These are phyloP conservation scores for Rhizodiscina lignyota DNA, from an alignment of 495 filamentous ascomycete genomes.

Conservation along the genomic window DNA sequence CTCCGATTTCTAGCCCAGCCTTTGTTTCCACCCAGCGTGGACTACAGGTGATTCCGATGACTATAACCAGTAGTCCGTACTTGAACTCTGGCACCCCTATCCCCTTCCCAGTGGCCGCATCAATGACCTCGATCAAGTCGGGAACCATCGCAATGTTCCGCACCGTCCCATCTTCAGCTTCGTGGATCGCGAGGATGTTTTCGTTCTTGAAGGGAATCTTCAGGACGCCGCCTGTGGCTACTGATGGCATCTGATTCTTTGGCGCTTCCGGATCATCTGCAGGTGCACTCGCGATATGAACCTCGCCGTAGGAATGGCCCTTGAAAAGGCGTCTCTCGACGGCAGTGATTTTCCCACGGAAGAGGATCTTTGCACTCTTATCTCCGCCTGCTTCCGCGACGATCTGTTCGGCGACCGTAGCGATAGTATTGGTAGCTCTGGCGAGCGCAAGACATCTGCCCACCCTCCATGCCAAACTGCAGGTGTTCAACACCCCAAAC, in stretches of 20 bases:
- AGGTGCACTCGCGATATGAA: conserved; percentile 32
- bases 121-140: conserved; percentile 43
- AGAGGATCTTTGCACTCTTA: conserved; percentile 34
- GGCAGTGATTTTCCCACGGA: conserved; percentile 42
- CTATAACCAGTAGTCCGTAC: conserved; percentile 43
- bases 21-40: too few relatives aligned
- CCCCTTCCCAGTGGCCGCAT: conserved; percentile 40
- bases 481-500: conserved; percentile 34
- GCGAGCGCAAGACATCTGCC: conserved; percentile 35
- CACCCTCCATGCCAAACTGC: conserved; percentile 36
- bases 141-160: conserved; percentile 39
- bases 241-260: conserved; percentile 1
- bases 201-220: conserved; percentile 52
- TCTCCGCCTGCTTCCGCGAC: conserved; percentile 37
- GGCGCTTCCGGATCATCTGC: conserved; percentile 10
- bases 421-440: conserved; percentile 28
- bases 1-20: too few relatives aligned
- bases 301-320: conserved; percentile 37
- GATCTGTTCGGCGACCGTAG: conserved; percentile 35
- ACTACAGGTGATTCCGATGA: too few relatives aligned
- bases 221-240: conserved; percentile 19
- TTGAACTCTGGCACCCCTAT: conserved; percentile 45
- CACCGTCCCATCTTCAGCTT: conserved; percentile 20
- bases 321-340: conserved; percentile 36
- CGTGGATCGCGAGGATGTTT: conserved; percentile 36